Evolutionary conservation across 176 grass and related monocot genomes (phyloP), one percentile per base, ranked within the genome.

Genomic region (Oryza australiensis): DNA sequence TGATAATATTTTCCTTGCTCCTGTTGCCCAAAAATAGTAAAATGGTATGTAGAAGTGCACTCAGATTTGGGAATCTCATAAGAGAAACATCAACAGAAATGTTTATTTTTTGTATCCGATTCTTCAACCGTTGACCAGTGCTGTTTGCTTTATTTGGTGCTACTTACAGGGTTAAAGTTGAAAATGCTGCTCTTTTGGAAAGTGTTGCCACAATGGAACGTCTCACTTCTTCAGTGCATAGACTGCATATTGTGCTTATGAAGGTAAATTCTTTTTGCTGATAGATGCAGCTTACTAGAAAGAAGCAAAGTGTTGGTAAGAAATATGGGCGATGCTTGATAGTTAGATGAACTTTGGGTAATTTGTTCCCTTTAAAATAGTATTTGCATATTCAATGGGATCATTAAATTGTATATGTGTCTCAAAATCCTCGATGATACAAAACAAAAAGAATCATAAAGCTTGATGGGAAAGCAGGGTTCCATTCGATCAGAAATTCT

Each of bases 111-210:
- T 60, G 2, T 24, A 10, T 48, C 14, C 6, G 18, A 24, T 22
- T 60, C 55, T 60, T 24, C 8, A 11, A 60, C 22, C 1, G 9
- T 24, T 60, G 7, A 60, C 79, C 16, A 24, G 40, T 46, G 22
- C 24, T 82, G 45, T 3, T 74, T 45, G 8, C 73, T 85, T 86
- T 83, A 7, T 90, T 79, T 70, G 59, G 34, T 87, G 69, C 51
- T 30, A 80, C 64, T 73, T 80, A 62, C 88, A 98, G 95, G 79
- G 67, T 93, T 63, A 95, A 93, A 93, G 69, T 95, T 48, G 95
- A 95, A 86, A 94, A 98, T 77, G 88, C 90, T 49, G 83, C 89
- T 63, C 87, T 98, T 78, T 78, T 88, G 67, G 92, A 98, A 79
- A 86, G 86, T 82, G 77, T 95, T 73, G 85, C 87, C 63, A 94